Evolutionary conservation across 495 filamentous ascomycete species (phyloP).

Genomic region (Neurospora sp.): DNA sequence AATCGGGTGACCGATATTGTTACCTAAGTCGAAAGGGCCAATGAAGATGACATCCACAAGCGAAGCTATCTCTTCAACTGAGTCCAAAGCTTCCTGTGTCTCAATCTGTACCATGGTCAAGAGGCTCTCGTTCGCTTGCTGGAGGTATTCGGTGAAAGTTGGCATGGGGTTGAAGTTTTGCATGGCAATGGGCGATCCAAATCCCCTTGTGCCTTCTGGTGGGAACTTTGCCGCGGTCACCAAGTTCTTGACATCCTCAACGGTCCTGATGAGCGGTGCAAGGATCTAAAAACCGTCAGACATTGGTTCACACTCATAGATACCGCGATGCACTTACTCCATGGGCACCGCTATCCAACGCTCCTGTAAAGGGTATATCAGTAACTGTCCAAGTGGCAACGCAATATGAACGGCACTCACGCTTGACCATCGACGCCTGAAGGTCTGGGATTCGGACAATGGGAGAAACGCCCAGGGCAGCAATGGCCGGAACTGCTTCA

Average conservation of each 20-base stretch:
- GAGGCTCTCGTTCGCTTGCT: constrained; percentile 61
- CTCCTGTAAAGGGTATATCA: constrained; percentile 32
- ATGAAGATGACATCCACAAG: constrained; percentile 69
- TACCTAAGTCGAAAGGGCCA: constrained; percentile 68
- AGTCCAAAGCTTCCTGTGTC: constrained; percentile 60
- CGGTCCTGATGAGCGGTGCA: constrained; percentile 55
- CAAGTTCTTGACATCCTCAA: constrained; percentile 49
- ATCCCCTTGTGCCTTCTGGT: constrained; percentile 51
- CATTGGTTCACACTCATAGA: not conserved
- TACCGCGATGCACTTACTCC: constrained; percentile 31
- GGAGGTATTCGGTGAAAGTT: constrained; percentile 53
- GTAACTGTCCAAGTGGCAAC: not conserved
- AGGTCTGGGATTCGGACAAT: constrained; percentile 57
- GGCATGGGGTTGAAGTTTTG: constrained; percentile 48
- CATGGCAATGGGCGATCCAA: constrained; percentile 58
- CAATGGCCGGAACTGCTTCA: constrained; percentile 66
- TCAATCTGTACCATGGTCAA: constrained; percentile 77
- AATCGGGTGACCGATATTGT: constrained; percentile 66
- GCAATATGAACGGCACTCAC: constrained; percentile 30
- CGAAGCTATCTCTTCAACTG: constrained; percentile 61
- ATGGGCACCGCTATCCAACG: constrained; percentile 59
- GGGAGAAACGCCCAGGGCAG: constrained; percentile 53
- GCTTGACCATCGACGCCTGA: constrained; percentile 62
- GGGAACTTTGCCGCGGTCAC: constrained; percentile 58
- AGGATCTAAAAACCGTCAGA: constrained; percentile 35